Conservation (phyloP, 371 early-diverging fungal genomes). For the Mortierella sp. region DNA sequence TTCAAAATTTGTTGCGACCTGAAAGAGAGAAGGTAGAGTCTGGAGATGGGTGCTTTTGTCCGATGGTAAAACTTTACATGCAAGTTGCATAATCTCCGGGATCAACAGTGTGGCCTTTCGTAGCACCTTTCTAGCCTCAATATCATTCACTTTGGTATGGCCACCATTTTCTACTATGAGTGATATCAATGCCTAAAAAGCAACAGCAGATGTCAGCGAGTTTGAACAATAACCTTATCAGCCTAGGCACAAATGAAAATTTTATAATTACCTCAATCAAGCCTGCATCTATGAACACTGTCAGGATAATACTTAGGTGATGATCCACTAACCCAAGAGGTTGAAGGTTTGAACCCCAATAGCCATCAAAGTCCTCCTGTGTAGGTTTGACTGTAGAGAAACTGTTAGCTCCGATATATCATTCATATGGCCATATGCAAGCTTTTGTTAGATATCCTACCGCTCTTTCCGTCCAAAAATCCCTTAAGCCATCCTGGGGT, state of each 20-base stretch:
- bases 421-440: background rate
- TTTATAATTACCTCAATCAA: slow-evolving; percentile 72
- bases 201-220: background rate
- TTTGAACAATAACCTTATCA: background rate
- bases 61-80: slow-evolving; percentile 73
- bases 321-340: slow-evolving; percentile 76
- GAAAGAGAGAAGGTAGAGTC: slow-evolving; percentile 81
- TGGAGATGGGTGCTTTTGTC: slow-evolving; percentile 47
- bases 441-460: slow-evolving; percentile 7
- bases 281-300: slow-evolving; percentile 85
- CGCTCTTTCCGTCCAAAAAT: slow-evolving; percentile 42
- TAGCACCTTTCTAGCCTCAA: slow-evolving; percentile 32
- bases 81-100: slow-evolving; percentile 82
- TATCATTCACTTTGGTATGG: slow-evolving; percentile 7
- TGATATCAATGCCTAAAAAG: slow-evolving; percentile 60
- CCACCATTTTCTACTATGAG: slow-evolving; percentile 56
- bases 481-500: slow-evolving; percentile 68
- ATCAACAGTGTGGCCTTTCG: slow-evolving; percentile 79
- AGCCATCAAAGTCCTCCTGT: slow-evolving; percentile 37
- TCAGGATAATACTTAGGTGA: slow-evolving; percentile 77
- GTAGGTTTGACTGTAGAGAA: slow-evolving; percentile 35
- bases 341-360: slow-evolving; percentile 36
- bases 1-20: slow-evolving; percentile 81
- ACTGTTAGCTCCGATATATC: background rate
- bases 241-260: background rate